Percentiles rank a stretch among this genome's conserved stretches.
Conservation (phyloP, 805 yeast species). For the Kodamaea sagamina region DNA sequence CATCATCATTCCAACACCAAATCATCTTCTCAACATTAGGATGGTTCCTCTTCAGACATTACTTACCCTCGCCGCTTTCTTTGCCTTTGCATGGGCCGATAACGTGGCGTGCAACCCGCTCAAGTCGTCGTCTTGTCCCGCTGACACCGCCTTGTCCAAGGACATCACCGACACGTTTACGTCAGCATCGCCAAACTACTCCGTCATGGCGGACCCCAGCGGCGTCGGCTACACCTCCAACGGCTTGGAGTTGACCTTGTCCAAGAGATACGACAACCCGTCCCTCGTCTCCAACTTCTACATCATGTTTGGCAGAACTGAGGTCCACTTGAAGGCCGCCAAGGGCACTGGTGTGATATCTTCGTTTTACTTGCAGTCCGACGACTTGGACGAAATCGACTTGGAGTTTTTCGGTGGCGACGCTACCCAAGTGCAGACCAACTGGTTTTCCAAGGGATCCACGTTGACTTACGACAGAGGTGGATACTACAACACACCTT, state of each 20-base stretch:
- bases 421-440: constrained; percentile 69
- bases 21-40: background rate
- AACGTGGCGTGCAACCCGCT: constrained; percentile 28
- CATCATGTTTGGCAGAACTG: constrained; percentile 86
- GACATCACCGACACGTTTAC: constrained; percentile 55
- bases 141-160: constrained; percentile 63
- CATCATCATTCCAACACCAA: background rate
- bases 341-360: constrained; percentile 79
- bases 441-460: constrained; percentile 80
- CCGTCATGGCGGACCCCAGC: constrained; percentile 40
- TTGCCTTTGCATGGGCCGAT: constrained; percentile 12
- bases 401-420: constrained; percentile 87
- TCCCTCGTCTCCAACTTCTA: constrained; percentile 74
- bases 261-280: constrained; percentile 73
- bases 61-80: constrained; percentile 9
- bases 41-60: constrained; percentile 12
- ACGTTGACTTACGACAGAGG: constrained; percentile 64
- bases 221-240: constrained; percentile 22
- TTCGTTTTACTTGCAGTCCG: constrained; percentile 75
- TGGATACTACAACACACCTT: constrained; percentile 14
- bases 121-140: constrained; percentile 22
- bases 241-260: constrained; percentile 66
- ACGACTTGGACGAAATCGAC: constrained; percentile 89
- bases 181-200: constrained; percentile 45
- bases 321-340: constrained; percentile 70